Evolutionary conservation across 129 eudicot genomes (phyloP), one percentile per base, ranked within the genome.

Genomic region (Chrysanthemum seticuspe): DNA sequence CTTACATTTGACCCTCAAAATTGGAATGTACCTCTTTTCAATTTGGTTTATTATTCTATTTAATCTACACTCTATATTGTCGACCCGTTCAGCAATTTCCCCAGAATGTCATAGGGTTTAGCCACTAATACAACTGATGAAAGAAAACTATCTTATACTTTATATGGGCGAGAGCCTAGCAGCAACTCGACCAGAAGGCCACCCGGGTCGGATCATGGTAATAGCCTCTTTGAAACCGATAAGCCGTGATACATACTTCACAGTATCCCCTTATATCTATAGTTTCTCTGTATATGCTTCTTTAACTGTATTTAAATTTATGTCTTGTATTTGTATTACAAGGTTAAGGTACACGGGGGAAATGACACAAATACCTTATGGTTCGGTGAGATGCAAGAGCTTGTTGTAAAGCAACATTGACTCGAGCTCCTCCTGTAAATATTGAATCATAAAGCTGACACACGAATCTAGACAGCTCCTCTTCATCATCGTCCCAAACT

Each of bases 401-500:
- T 27, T 81, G 76, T 80, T 84, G 85, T 57, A 94, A 76, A 31
- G 99, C 97, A 79, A 71, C 88, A 50, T 90, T 84, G 27, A 86
- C 88, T 63, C 84, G 88, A 16, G 85, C 80, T 54, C 97, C 89
- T 23, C 88, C 89, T 73, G 76, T 85, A 66, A 88, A 91, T 55
- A 94, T 59, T 45, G 81, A 83, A 40, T 90, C 97, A 25, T 94
- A 94, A n/a, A 94, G 76, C 67, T 78, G 80, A 72, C 91, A 88
- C 0, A 85, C 78, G 69, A 94, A 91, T 48, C 83, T 84, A 36
- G 96, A 87, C 64, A 94, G 78, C 67, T 90, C 96, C 75, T 88
- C 96, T 65, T 94, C 99, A 51, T 90, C 96, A 52, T 88, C 92
- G 16, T 94, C 97, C 95, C 97, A 90, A 16, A 83, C 86, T 44